A percentile compares a stretch with the other conserved stretches of the same genome.
These are phyloP conservation scores for Zoysia matrella DNA, from an alignment of 202 grass and related monocot genomes.

Conservation along the genomic window DNA sequence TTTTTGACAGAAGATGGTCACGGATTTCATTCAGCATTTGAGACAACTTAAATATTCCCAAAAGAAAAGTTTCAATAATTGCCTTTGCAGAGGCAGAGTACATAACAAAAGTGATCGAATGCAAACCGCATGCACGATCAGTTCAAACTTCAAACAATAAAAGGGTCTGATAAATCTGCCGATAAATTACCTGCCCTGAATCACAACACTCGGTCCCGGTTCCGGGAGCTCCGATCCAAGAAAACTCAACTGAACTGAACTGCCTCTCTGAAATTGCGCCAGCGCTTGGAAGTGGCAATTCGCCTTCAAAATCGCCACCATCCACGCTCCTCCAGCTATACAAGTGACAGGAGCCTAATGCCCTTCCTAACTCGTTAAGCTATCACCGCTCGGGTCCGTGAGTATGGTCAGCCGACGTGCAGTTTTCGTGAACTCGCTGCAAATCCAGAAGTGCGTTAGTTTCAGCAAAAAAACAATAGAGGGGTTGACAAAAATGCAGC, in stretches of 20 bases:
- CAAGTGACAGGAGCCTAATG: conserved; percentile 31
- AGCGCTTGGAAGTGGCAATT: conserved; percentile 10
- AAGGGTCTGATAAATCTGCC: conserved; percentile 12
- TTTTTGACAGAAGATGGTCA: neutral
- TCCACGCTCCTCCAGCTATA: conserved; percentile 38
- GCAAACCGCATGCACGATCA: conserved; percentile 10
- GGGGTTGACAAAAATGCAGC: neutral
- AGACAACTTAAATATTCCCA: neutral
- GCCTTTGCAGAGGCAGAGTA: conserved; percentile 20
- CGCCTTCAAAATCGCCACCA: conserved; percentile 22
- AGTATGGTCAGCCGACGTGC: too few species aligned
- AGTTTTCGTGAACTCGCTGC: too few species aligned
- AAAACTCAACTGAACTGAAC: conserved; percentile 11
- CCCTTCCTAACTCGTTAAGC: neutral
- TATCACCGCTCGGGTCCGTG: too few species aligned
- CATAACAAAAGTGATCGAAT: conserved; percentile 22
- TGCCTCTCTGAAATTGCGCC: conserved; percentile 24
- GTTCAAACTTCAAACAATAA: conserved; percentile 10
- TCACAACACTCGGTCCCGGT: conserved; percentile 17
- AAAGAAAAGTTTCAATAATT: conserved; percentile 15
- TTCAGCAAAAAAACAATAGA: neutral
- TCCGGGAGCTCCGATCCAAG: conserved; percentile 1
- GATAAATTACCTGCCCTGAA: conserved; percentile 27
- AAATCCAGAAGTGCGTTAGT: conserved; percentile 16
- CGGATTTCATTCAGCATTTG: neutral